Evolutionary conservation across 805 yeast genomes (phyloP), one percentile per base, ranked within the genome.

Genomic region (Lachancea mirantina): DNA sequence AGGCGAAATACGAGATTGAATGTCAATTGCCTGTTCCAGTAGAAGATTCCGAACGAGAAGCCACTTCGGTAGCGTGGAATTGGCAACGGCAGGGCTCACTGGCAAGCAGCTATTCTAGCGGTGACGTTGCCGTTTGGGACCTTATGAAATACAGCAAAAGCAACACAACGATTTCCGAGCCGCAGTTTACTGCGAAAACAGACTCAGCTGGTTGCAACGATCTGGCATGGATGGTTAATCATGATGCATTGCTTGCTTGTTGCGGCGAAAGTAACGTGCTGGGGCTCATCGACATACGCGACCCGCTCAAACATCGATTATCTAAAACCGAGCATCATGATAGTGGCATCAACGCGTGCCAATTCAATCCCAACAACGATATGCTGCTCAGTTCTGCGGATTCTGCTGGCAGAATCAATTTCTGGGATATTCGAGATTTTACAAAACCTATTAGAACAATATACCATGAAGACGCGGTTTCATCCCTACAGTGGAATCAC

Each of bases 11-110:
- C 4, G 80, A 81, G 35, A 61, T 77, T 10, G 55, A 64, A 6
- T 61, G 78, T n/a, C 43, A 47, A 5, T 60, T 59, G 8, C 64
- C 36, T 10, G 21, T 25, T 13, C 23, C 36, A 5, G 26, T 28
- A 8, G 27, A 26, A 10, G 31, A 21, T 9, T 17, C 3, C 8
- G 14, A 24, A 3, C 52, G 59, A 10, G 95, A 82, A 41, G 78
- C 79, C 0, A 74, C 77, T 54, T 84, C 88, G 0, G 46, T 84
- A 4, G 72, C 74, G 36, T 88, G 96, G 95, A 85, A 84, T 49
- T 52, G 55, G 7, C 70, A 67, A 32, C 61, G 52, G 11, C 79
- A 79, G 46, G 94, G 88, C 0, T 51, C 56, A 4, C 48, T 83
- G 21, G 63, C 77, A 0, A 61, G 80, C 1, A 83, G 78, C 3